A percentile compares a stretch with the other conserved stretches of the same genome.
Evolutionary conservation across 352 stramenopile genomes (phyloP).

Genomic region (Phytophthora chlamydospora): DNA sequence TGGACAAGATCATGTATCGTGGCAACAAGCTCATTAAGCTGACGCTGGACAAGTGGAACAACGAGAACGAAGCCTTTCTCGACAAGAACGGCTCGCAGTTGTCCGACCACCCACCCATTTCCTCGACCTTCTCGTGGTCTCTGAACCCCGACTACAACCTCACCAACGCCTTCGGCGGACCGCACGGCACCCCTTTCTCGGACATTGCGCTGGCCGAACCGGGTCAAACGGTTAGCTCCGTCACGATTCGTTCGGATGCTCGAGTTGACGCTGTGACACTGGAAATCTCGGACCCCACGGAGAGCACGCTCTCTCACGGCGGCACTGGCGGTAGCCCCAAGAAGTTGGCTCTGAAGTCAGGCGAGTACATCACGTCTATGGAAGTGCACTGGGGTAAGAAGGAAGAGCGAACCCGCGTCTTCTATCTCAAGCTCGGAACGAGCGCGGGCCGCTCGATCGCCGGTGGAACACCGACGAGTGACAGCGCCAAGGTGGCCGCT

Average conservation of each 20-base stretch:
- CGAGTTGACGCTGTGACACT: conserved; percentile 51
- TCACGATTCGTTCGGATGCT: conserved; percentile 37
- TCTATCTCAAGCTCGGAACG: conserved; percentile 49
- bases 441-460: conserved; percentile 37
- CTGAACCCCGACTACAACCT: conserved; percentile 35
- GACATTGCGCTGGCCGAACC: conserved; percentile 32
- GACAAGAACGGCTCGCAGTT: conserved; percentile 39
- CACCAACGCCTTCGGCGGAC: conserved; percentile 43
- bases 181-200: conserved; percentile 48
- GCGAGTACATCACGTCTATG: conserved; percentile 54
- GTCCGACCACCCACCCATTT: conserved; percentile 60
- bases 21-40: conserved; percentile 54
- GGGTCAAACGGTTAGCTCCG: conserved; percentile 38
- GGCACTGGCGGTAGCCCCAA: conserved; percentile 38
- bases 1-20: conserved; percentile 70
- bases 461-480: conserved; percentile 34
- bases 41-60: conserved; percentile 48
- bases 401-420: conserved; percentile 40
- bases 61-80: conserved; percentile 50
- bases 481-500: conserved; percentile 39
- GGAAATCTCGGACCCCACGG: conserved; percentile 35
- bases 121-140: conserved; percentile 47
- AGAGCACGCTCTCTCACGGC: conserved; percentile 45
- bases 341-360: conserved; percentile 41
- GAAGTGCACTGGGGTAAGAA: conserved; percentile 52